A percentile compares a stretch with the other conserved stretches of the same genome.
phyloP scores from a whole-genome alignment of 1,284 basidiomycete species.

The Apiotrichum montevideense region DNA sequence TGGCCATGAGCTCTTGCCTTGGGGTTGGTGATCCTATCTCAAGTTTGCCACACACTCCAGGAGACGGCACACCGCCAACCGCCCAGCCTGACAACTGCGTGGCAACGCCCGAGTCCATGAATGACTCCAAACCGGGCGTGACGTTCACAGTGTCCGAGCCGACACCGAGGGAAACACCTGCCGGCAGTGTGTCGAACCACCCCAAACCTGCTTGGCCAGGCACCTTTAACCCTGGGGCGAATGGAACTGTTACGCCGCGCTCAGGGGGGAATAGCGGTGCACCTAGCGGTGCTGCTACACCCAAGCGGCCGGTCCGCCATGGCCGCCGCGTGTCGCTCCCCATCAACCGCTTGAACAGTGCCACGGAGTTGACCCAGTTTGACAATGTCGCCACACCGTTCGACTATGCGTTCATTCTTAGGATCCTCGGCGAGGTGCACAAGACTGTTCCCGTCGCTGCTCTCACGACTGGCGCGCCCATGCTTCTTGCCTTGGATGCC shows the following conservation, averaged over 20 bases:
- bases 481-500: conserved; percentile 69
- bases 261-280: conserved; percentile 5
- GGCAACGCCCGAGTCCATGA: neutral
- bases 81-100: neutral
- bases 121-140: conserved; percentile 23
- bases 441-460: conserved; percentile 65
- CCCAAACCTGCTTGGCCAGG: conserved; percentile 4
- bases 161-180: conserved; percentile 22
- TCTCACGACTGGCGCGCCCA: conserved; percentile 71
- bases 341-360: conserved; percentile 52
- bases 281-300: neutral
- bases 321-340: conserved; percentile 44
- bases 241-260: conserved; percentile 8
- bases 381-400: conserved; percentile 54
- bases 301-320: conserved; percentile 17
- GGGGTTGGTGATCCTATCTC: conserved; percentile 27
- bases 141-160: conserved; percentile 34
- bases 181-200: neutral
- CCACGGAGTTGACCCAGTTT: conserved; percentile 26
- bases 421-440: conserved; percentile 63
- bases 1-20: conserved; percentile 63
- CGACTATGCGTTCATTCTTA: conserved; percentile 71
- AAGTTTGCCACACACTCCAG: conserved; percentile 14
- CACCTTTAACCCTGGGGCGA: conserved; percentile 1
- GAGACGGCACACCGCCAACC: neutral